Evolutionary conservation across 2,329 filamentous ascomycete genomes (phyloP).

Genomic region (Fusarium illudens): DNA sequence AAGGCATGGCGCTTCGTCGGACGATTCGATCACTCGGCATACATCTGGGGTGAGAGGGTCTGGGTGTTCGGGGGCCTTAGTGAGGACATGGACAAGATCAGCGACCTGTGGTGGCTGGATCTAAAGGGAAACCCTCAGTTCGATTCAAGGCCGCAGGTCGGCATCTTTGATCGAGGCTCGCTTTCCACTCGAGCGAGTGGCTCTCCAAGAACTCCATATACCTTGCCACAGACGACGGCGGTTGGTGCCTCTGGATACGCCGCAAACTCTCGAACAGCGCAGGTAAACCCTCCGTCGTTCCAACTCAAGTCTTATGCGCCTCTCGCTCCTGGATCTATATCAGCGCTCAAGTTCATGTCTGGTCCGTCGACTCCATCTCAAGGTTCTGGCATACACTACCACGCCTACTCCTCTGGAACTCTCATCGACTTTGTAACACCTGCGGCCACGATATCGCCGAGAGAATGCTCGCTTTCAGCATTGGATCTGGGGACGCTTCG

Average conservation of each 20-base stretch:
- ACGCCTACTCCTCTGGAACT: constrained; percentile 91
- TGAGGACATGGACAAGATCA: constrained; percentile 95
- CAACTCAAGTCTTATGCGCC: constrained; percentile 79
- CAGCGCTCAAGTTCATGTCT: constrained; percentile 83
- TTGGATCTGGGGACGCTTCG: constrained; percentile 86
- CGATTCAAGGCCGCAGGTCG: constrained; percentile 70
- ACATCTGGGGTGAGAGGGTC: constrained; percentile 88
- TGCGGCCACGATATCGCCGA: constrained; percentile 82
- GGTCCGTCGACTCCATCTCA: constrained; percentile 88
- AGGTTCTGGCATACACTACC: constrained; percentile 91
- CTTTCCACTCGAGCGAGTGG: constrained; percentile 53
- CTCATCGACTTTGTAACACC: constrained; percentile 95
- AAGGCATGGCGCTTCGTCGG: constrained; percentile 94
- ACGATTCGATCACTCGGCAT: constrained; percentile 93
- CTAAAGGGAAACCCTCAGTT: constrained; percentile 90
- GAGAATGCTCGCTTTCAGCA: constrained; percentile 90
- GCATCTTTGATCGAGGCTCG: constrained; percentile 59
- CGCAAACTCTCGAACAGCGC: constrained; percentile 72
- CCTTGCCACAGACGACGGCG: constrained; percentile 57
- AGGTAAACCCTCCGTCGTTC: constrained; percentile 72
- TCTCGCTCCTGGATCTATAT: constrained; percentile 87
- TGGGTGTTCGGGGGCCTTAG: constrained; percentile 97
- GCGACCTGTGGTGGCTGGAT: constrained; percentile 97
- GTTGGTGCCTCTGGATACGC: constrained; percentile 71
- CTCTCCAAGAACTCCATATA: constrained; percentile 63